These are phyloP conservation scores for Samsoniella hepiali DNA, from an alignment of 2,329 filamentous ascomycete species.

Conservation along the genomic window DNA sequence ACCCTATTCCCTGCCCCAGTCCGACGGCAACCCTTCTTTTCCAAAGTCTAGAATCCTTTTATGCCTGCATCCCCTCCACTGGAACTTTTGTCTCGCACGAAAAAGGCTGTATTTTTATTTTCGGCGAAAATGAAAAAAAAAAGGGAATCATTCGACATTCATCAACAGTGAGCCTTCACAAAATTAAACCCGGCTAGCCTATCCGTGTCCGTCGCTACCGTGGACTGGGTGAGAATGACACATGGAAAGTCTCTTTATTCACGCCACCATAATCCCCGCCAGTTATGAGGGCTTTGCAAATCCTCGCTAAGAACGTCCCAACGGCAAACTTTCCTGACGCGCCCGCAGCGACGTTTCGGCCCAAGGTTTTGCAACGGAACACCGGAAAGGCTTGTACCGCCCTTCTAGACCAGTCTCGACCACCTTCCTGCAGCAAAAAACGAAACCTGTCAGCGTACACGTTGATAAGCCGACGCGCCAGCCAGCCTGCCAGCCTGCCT, in stretches of 20 bases:
- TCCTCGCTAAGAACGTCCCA: too few relatives aligned
- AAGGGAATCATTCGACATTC: neutral
- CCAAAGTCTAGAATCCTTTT: neutral
- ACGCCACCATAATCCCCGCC: neutral
- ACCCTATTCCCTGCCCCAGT: neutral
- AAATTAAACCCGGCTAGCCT: neutral
- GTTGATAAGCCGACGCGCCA: neutral
- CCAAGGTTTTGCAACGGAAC: neutral
- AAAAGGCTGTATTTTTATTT: neutral
- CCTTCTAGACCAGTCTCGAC: conserved; percentile 8
- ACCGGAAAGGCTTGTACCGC: neutral
- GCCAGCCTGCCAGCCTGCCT: neutral
- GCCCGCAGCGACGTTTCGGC: neutral
- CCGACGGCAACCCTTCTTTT: neutral
- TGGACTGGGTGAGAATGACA: neutral
- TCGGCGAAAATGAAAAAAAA: neutral
- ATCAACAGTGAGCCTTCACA: neutral
- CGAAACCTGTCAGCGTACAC: neutral
- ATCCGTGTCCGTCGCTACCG: neutral
- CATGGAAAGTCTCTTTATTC: neutral
- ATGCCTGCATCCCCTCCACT: neutral
- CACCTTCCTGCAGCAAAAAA: neutral
- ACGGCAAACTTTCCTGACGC: neutral
- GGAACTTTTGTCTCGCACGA: too few relatives aligned
- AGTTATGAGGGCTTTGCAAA: too few relatives aligned